Percentiles rank a stretch among this genome's conserved stretches.
Conservation (phyloP, 1,284 basidiomycete genomes). For the Ustilago shanxiensis region DNA sequence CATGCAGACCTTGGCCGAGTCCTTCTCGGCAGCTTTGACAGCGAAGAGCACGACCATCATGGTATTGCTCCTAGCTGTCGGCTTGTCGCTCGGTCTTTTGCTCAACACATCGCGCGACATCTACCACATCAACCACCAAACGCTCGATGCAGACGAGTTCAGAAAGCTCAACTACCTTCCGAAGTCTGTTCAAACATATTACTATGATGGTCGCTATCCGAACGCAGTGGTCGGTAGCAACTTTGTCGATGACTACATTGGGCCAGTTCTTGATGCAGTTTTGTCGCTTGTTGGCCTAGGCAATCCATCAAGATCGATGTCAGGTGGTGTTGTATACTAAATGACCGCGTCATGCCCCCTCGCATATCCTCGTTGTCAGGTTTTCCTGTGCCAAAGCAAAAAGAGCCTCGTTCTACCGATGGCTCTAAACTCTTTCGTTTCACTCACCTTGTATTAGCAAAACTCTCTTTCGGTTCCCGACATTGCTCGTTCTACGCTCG, state of each 20-base stretch:
- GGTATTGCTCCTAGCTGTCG: slow-evolving; percentile 23
- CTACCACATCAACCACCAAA: slow-evolving; percentile 42
- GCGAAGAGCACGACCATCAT: slow-evolving; percentile 20
- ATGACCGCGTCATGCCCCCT: too few relatives aligned
- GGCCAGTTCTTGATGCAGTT: slow-evolving; percentile 22
- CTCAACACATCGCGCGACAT: slow-evolving; percentile 51
- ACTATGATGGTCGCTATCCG: slow-evolving; percentile 45
- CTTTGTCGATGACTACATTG: slow-evolving; percentile 41
- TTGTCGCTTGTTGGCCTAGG: slow-evolving; percentile 25
- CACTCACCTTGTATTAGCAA: slow-evolving; percentile 21
- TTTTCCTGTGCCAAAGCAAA: neutral
- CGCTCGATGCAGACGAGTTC: slow-evolving; percentile 44
- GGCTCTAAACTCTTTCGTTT: slow-evolving; percentile 6
- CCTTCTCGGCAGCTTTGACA: slow-evolving; percentile 8
- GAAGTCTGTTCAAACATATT: slow-evolving; percentile 19
- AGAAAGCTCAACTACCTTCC: slow-evolving; percentile 43
- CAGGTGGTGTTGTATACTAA: slow-evolving; percentile 34
- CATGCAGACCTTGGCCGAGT: neutral
- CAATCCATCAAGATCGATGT: slow-evolving; percentile 7
- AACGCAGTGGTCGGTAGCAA: slow-evolving; percentile 41
- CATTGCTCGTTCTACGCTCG: slow-evolving; percentile 9
- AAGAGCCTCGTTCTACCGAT: neutral
- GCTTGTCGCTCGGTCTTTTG: slow-evolving; percentile 26
- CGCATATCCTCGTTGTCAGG: neutral
- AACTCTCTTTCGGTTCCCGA: neutral